Percentiles rank a stretch among this genome's conserved stretches.
Conservation (phyloP, 805 yeast genomes). For the Scheffersomyces coipomensis region DNA sequence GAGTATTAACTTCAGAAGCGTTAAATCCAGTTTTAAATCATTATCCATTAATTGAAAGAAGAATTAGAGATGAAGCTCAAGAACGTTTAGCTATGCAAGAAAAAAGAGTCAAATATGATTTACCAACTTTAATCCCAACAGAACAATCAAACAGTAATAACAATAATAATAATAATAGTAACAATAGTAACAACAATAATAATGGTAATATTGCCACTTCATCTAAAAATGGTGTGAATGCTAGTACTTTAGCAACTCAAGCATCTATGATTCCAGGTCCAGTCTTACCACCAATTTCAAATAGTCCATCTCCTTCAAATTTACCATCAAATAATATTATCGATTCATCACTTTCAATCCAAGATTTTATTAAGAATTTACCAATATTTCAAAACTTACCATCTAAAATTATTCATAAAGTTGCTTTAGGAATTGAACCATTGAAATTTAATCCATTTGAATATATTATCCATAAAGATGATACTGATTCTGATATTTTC, state of each 20-base stretch:
- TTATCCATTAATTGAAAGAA: slow-evolving; percentile 64
- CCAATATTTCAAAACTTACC: slow-evolving; percentile 62
- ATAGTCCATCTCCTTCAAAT: background rate
- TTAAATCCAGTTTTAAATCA: slow-evolving; percentile 57
- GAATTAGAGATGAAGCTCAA: slow-evolving; percentile 76
- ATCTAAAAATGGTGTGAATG: background rate
- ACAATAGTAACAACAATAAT: background rate
- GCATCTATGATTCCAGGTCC: slow-evolving; percentile 6
- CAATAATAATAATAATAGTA: slow-evolving; percentile 3
- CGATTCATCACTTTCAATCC: slow-evolving; percentile 54
- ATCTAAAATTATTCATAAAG: slow-evolving; percentile 55
- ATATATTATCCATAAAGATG: slow-evolving; percentile 59
- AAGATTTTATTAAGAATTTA: slow-evolving; percentile 55
- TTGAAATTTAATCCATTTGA: slow-evolving; percentile 53
- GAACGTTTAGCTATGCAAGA: slow-evolving; percentile 72
- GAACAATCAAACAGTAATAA: slow-evolving; percentile 13
- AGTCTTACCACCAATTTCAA: slow-evolving; percentile 5
- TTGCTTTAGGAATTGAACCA: slow-evolving; percentile 66
- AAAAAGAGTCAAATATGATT: slow-evolving; percentile 43
- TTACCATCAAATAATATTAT: background rate
- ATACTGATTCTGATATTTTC: slow-evolving; percentile 60
- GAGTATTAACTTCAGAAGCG: slow-evolving; percentile 65
- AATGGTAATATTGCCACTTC: no score
- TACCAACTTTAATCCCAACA: slow-evolving; percentile 20
- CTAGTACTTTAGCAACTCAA: slow-evolving; percentile 5